These are phyloP conservation scores for Debaryomyces subglobosus DNA, from an alignment of 1,139 yeast genomes.

Conservation along the genomic window DNA sequence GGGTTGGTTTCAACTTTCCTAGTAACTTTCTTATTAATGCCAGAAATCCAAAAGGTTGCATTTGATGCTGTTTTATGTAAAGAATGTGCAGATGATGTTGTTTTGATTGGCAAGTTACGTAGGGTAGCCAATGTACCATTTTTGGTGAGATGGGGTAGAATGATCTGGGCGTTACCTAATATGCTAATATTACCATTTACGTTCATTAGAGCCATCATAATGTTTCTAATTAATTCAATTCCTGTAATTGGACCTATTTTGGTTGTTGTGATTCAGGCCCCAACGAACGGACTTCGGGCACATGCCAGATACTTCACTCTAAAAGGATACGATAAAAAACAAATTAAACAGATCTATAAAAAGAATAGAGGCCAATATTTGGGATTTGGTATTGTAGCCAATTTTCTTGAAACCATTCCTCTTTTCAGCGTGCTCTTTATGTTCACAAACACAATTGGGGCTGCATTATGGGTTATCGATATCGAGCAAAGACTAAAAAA, in stretches of 20 bases:
- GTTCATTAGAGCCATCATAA: conserved; percentile 29
- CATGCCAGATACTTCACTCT: conserved; percentile 65
- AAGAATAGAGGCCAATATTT: conserved; percentile 36
- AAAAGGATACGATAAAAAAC: conserved; percentile 54
- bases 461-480: conserved; percentile 69
- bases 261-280: conserved; percentile 57
- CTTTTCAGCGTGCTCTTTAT: conserved; percentile 59
- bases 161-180: conserved; percentile 28
- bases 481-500: conserved; percentile 22
- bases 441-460: conserved; percentile 70
- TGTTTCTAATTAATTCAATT: conserved; percentile 48
- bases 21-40: conserved; percentile 54
- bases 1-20: conserved; percentile 53
- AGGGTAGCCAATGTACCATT: conserved; percentile 39
- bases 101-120: conserved; percentile 47
- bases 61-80: conserved; percentile 60
- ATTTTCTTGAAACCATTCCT: conserved; percentile 63
- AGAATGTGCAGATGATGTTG: conserved; percentile 53
- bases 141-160: conserved; percentile 27
- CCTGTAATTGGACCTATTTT: conserved; percentile 67
- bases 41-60: conserved; percentile 54
- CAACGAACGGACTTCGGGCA: conserved; percentile 57
- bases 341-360: conserved; percentile 31
- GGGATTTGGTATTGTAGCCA: conserved; percentile 63
- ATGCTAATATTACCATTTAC: conserved; percentile 27